These are phyloP conservation scores for Triglochin maritima DNA, from an alignment of 106 monocot genomes.

Conservation along the genomic window DNA sequence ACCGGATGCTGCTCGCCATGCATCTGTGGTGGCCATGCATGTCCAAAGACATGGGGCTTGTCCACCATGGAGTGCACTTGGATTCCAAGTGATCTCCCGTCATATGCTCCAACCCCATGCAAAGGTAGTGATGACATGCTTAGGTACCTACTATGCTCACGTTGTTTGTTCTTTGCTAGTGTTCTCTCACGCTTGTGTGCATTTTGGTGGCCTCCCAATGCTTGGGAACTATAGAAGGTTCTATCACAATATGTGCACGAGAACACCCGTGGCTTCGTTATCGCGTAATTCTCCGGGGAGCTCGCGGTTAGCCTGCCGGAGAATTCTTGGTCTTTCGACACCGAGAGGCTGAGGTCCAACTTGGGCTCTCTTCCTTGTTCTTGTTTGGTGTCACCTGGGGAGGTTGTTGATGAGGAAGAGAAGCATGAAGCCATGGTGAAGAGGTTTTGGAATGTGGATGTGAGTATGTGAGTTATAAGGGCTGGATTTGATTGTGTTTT, in stretches of 20 bases:
- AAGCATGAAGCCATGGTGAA: too few relatives aligned
- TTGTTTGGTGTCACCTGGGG: too few relatives aligned
- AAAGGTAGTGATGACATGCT: neutral
- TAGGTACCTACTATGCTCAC: neutral
- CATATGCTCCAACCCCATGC: neutral
- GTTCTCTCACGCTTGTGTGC: slow-evolving; percentile 11
- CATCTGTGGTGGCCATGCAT: too few relatives aligned
- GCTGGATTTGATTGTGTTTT: too few relatives aligned
- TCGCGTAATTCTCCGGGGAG: neutral
- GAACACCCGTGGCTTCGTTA: neutral
- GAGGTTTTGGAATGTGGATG: too few relatives aligned
- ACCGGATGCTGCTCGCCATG: neutral
- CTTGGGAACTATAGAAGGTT: neutral
- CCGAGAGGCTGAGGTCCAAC: slow-evolving; percentile 1
- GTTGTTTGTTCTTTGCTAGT: neutral
- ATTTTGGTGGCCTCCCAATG: slow-evolving; percentile 5
- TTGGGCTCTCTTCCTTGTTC: neutral
- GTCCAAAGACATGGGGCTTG: neutral
- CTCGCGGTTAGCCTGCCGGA: neutral
- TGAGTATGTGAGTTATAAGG: too few relatives aligned
- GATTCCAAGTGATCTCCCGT: neutral
- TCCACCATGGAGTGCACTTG: neutral
- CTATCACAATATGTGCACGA: neutral
- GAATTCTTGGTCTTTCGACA: neutral
- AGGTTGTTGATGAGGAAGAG: too few relatives aligned